Evolutionary conservation across 257 asterid genomes (phyloP), one percentile per base, ranked within the genome.

Genomic region (Osmanthus fragrans): DNA sequence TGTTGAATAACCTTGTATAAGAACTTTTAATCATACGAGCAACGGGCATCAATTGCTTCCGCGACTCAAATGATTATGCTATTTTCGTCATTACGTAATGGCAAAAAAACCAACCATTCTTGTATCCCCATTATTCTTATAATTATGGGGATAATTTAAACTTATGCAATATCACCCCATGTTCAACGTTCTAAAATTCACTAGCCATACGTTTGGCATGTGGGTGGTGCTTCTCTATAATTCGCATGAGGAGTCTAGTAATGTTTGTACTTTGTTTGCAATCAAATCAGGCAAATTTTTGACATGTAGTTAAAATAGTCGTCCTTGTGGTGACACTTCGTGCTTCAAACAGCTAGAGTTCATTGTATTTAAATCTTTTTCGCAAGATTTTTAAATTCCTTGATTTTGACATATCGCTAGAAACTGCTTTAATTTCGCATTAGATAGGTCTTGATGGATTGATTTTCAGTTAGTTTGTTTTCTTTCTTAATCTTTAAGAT

Each of bases 181-280:
- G 75, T 81, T 76, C 78, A 84, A 73, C 79, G 76, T 81, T 80
- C 77, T 76, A 77, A 79, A 79, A 79, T 63, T 73, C 58, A 73
- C 39, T 63, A 16, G 75, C 5, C 36, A 71, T 29, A 74, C 68
- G 51, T 37, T 78, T 73, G 75, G 81, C 86, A 85, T 74, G 85
- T 80, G 84, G 75, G 72, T 42, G 34, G 16, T 82, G 81, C 60
- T 82, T 75, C 86, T 68, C 81, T 80, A 79, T 3, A 79, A 79
- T 82, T 51, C 65, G 27, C 76, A 63, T 58, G 68, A 71, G 39
- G 76, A 56, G 45, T 65, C 32, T 68, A 70, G 45, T 75, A 77
- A 18, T 70, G 71, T 42, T 25, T 23, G 51, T 76, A 11, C 51
- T 76, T 66, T 67, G 25, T 34, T 21, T 37, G 36, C 40, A 70